A percentile compares a stretch with the other conserved stretches of the same genome.
Evolutionary conservation across 768 basidiomycete species (phyloP).

Genomic region (Hygrophorus pudorinus): DNA sequence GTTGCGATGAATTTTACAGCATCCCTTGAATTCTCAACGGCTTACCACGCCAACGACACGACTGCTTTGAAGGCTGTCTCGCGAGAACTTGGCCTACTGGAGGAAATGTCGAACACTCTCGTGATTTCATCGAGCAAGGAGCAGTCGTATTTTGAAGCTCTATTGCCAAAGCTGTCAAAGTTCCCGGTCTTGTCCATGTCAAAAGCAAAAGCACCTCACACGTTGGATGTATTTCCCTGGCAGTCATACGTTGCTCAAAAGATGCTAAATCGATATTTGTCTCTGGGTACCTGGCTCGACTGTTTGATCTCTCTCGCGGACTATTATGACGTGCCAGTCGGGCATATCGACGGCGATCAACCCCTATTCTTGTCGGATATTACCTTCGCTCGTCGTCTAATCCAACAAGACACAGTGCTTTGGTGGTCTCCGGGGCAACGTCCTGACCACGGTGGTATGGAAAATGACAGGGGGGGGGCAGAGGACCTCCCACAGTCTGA

Average conservation of each 20-base stretch:
- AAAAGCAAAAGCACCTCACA: slow-evolving; percentile 65
- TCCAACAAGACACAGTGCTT: slow-evolving; percentile 81
- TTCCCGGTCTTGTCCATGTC: slow-evolving; percentile 87
- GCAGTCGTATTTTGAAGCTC: slow-evolving; percentile 69
- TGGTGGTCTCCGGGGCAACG: slow-evolving; percentile 93
- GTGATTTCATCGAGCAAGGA: slow-evolving; percentile 84
- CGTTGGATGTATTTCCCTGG: slow-evolving; percentile 82
- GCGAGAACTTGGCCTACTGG: slow-evolving; percentile 70
- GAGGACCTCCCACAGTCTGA: slow-evolving; percentile 82
- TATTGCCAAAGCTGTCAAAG: slow-evolving; percentile 59
- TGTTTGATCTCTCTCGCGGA: slow-evolving; percentile 70
- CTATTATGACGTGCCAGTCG: slow-evolving; percentile 89
- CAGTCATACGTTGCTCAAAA: slow-evolving; percentile 72
- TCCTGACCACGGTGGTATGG: slow-evolving; percentile 90
- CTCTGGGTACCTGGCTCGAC: slow-evolving; percentile 70
- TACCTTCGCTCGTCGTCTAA: slow-evolving; percentile 78
- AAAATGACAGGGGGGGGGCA: slow-evolving; percentile 68
- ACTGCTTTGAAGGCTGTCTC: slow-evolving; percentile 83
- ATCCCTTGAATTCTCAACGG: slow-evolving; percentile 47
- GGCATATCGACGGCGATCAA: slow-evolving; percentile 87
- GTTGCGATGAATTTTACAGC: slow-evolving; percentile 56
- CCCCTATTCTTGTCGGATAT: slow-evolving; percentile 84
- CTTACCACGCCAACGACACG: slow-evolving; percentile 70
- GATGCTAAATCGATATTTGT: slow-evolving; percentile 78
- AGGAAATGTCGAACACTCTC: slow-evolving; percentile 64